Evolutionary conservation across 768 basidiomycete genomes (phyloP), one percentile per base, ranked within the genome.

Genomic region (Trametes cinnabarina): DNA sequence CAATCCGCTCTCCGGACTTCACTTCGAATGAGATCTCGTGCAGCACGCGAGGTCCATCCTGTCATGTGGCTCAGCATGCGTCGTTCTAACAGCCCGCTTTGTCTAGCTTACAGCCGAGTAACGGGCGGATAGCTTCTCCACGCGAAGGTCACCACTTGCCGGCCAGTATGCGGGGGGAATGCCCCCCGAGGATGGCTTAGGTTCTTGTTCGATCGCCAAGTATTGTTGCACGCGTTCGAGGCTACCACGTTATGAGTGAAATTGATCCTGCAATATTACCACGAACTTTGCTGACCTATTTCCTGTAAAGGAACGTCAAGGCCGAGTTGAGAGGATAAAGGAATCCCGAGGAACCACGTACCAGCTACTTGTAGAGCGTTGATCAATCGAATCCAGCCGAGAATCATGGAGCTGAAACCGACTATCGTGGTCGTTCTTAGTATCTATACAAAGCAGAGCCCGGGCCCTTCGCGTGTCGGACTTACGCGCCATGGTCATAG

Each of bases 161-260:
- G 85, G 85, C 85, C 85, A 87, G 55, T 83, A 80, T 0, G 85
- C 84, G 4, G 85, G 83, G 3, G 85, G 85, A n/a, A 76, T 66
- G 3, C 78, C 78, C 6, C 71, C 60, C 25, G 69, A 60, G 0
- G 73, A 73, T 0, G 76, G 60, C 51, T 73, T 71, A 0, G 77
- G 75, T 65, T 86, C 85, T 57, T 82, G 81, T 48, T 83, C 82
- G 40, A 83, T 81, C n/a, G 73, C 68, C 35, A 85, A 67, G 63
- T 84, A 86, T 44, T 79, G 79, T 44, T 79, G 72, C 42, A 86
- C 76, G 41, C 84, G 76, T 65, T 83, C 77, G 46, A 80, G 55
- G 56, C 80, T 79, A 50, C 57, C n/a, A n/a, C n/a, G n/a, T n/a
- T n/a, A n/a, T n/a, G n/a, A n/a, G n/a, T n/a, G n/a, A n/a, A n/a